Evolutionary conservation across 2,329 filamentous ascomycete genomes (phyloP).

Genomic region (Didymella exigua): DNA sequence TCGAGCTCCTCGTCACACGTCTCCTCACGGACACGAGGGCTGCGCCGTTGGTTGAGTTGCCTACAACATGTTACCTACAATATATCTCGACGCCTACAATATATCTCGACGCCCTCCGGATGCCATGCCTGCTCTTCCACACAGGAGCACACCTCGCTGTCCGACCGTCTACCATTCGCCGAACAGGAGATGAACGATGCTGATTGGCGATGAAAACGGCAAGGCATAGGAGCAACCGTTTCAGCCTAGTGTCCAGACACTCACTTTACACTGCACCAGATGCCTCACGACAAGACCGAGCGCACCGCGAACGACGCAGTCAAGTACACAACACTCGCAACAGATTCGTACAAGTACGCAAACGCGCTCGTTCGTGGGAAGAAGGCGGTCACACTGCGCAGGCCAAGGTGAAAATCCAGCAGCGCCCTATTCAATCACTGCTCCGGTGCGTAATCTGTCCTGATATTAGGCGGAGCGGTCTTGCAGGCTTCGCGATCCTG

Average conservation of each 20-base stretch:
- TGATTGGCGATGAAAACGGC: constrained; percentile 3
- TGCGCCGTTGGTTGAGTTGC: too few species aligned
- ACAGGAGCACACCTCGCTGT: neutral
- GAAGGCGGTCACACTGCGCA: neutral
- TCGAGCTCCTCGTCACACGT: too few species aligned
- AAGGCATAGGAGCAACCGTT: constrained; percentile 18
- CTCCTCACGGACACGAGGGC: too few species aligned
- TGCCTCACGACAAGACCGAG: constrained; percentile 21
- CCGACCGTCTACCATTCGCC: neutral
- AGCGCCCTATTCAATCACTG: constrained; percentile 5
- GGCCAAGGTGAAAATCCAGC: neutral
- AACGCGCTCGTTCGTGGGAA: constrained; percentile 4
- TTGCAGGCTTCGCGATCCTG: constrained; percentile 4
- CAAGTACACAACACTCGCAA: constrained; percentile 2
- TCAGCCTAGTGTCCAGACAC: constrained; percentile 35
- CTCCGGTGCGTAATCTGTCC: too few species aligned
- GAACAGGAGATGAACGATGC: neutral
- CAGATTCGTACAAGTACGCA: neutral
- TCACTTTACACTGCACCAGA: constrained; percentile 16
- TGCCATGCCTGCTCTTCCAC: neutral
- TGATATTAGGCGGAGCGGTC: too few species aligned
- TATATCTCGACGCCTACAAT: too few species aligned
- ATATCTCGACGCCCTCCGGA: too few species aligned
- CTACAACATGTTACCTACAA: too few species aligned
- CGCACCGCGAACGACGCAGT: neutral